Evolutionary conservation across 768 basidiomycete species (phyloP), one percentile per base, ranked within the genome.

Genomic region (Sarcodon sp.): DNA sequence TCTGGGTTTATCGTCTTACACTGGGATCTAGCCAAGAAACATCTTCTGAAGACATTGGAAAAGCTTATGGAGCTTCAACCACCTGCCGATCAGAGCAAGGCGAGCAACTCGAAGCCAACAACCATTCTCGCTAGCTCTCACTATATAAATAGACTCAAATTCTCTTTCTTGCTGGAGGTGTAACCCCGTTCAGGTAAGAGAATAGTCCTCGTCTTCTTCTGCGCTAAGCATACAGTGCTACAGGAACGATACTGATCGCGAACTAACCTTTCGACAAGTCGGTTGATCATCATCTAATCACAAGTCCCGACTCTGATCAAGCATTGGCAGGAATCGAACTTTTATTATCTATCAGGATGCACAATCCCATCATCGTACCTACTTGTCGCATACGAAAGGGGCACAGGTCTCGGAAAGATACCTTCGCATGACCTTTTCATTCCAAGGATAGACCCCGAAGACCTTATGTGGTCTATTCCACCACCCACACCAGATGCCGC

Each of bases 401-500:
- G 70, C 16, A 72, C 72, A 10, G 66, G 69, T 4, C 58, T 70
- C n/a, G 65, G 64, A 3, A 57, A 59, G 7, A 60, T 59, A 0
- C 68, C 75, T 6, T 70, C 68, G 8, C 61, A 77, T 6, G 75
- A 79, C 6, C 70, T 97, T 33, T 91, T 86, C 63, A 81, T 96
- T 49, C 89, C 90, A 1, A 72, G 84, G 47, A 75, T 78, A 15
- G 77, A 83, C 46, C 68, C 79, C 3, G 78, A 68, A 0, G 85
- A 87, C 58, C 64, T 89, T 46, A 79, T 96, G 80, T 97, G 93
- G 93, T 84, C 81, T 6, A 79, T 87, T 3, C 79, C 89, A 12
- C 90, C 91, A 0, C 81, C 81, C 0, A 78, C 86, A 0, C 65
- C 83, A 0, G 63, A 77, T 13, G 70, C 76, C 32, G 79, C 77